These are phyloP conservation scores for Pseudomonodictys pantanalensis DNA, from an alignment of 495 filamentous ascomycete species.

Conservation along the genomic window DNA sequence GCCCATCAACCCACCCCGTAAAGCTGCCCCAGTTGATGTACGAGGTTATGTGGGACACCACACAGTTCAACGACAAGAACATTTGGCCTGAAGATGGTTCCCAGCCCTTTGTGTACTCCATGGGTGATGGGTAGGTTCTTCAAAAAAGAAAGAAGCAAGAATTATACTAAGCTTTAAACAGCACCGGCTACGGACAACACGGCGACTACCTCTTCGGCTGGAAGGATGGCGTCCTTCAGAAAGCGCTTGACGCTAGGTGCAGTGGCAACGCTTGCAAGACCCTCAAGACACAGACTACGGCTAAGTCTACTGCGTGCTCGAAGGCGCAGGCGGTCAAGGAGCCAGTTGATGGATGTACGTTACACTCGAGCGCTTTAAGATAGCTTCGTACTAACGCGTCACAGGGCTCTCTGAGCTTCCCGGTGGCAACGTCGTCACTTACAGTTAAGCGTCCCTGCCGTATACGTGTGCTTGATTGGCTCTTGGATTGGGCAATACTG, in stretches of 20 bases:
- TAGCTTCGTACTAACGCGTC: background rate
- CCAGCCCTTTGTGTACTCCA: slow-evolving; percentile 50
- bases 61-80: slow-evolving; percentile 42
- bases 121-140: slow-evolving; percentile 47
- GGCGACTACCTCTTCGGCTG: slow-evolving; percentile 52
- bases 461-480: too few relatives aligned
- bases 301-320: slow-evolving; percentile 42
- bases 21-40: slow-evolving; percentile 49
- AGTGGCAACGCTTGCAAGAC: slow-evolving; percentile 42
- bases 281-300: slow-evolving; percentile 43
- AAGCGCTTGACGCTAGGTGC: slow-evolving; percentile 49
- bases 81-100: slow-evolving; percentile 46
- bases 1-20: slow-evolving; percentile 50
- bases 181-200: slow-evolving; percentile 46
- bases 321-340: slow-evolving; percentile 40
- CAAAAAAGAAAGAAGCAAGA: background rate
- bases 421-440: slow-evolving; percentile 14
- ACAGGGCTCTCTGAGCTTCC: slow-evolving; percentile 23
- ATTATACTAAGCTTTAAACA: slow-evolving; percentile 6
- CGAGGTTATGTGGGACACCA: slow-evolving; percentile 53
- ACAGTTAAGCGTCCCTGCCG: slow-evolving; percentile 11
- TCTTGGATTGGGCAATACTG: too few relatives aligned
- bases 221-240: slow-evolving; percentile 47
- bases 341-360: slow-evolving; percentile 44
- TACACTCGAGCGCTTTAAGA: background rate